Evolutionary conservation across 306 rosid genomes (phyloP), one percentile per base, ranked within the genome.

Genomic region (Argentina anserina): DNA sequence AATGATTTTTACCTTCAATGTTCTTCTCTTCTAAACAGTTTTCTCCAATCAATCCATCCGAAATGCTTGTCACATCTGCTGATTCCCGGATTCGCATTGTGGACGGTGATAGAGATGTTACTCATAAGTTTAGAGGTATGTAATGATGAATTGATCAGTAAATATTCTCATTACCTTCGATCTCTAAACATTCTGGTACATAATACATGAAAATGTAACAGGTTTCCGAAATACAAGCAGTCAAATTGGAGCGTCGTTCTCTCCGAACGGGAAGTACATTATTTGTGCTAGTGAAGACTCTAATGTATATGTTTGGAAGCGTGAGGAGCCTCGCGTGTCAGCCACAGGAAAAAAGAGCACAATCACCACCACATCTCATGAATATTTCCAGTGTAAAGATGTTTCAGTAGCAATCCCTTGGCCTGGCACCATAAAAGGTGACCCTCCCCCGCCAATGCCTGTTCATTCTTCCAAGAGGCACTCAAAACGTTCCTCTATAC

Each of bases 221-320:
- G 97, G 97, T 55, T 89, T 94, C 63, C 63, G 83, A 76, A 94
- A 94, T 73, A 37, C 92, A 40, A 82, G 83, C 56, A 94, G 98
- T 80, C 97, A 91, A 82, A 90, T 94, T 34, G 82, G 90, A 72
- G 94, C 90, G 13, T 84, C 97, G 65, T 89, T 86, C 65, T 87
- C 70, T 82, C 81, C 80, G 74, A 79, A 79, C 67, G 94, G 96
- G 60, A 87, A 78, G 79, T 86, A 91, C 5, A 81, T 94, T 12
- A 43, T 94, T 21, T 70, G 90, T 68, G 92, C 98, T 49, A 91
- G 98, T 55, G 98, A 94, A 78, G 98, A 91, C 80, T 91, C 95
- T 53, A 86, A 94, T 23, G 98, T 94, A 0, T 89, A 75, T 46
- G 64, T 94, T 0, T 94, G 97, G 98, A 87, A 65, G 73, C 81